These are phyloP conservation scores for Aureobasidium sp. DNA, from an alignment of 2,329 filamentous ascomycete genomes.

Conservation along the genomic window DNA sequence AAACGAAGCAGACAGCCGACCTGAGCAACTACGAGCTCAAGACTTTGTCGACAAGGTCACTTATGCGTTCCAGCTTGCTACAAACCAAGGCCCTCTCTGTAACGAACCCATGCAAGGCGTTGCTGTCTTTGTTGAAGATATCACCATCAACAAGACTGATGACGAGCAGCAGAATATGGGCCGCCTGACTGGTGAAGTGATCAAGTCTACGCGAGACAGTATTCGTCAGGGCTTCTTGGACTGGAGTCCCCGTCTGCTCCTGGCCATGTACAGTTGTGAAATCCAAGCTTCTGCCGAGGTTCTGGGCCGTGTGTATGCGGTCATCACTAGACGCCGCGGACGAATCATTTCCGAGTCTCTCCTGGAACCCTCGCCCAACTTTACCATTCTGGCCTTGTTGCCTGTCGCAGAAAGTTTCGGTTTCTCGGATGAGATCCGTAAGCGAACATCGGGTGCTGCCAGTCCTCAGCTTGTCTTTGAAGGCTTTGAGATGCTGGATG, in stretches of 20 bases:
- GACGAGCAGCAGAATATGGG: constrained; percentile 52
- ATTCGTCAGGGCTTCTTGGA: constrained; percentile 83
- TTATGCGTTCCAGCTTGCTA: constrained; percentile 91
- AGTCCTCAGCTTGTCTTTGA: constrained; percentile 89
- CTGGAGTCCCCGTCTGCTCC: constrained; percentile 89
- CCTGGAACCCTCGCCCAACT: constrained; percentile 93
- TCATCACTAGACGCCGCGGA: constrained; percentile 89
- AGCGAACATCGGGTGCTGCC: constrained; percentile 81
- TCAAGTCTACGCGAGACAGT: constrained; percentile 77
- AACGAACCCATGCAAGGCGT: constrained; percentile 89
- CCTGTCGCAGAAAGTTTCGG: constrained; percentile 94
- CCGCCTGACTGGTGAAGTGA: constrained; percentile 84
- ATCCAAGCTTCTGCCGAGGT: constrained; percentile 95
- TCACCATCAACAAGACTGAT: constrained; percentile 52
- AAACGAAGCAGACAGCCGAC: constrained; percentile 36
- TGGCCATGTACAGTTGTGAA: constrained; percentile 97
- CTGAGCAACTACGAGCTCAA: constrained; percentile 31
- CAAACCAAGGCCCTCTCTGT: constrained; percentile 80
- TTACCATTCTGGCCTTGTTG: constrained; percentile 79
- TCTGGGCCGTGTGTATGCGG: constrained; percentile 87
- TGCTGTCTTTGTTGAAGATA: constrained; percentile 79
- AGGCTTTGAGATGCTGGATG: constrained; percentile 84
- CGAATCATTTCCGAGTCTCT: constrained; percentile 83
- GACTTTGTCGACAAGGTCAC: constrained; percentile 84
- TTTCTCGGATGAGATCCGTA: constrained; percentile 93